Base-by-base conservation (phyloP, 768 basidiomycete genomes). In the Podaxis sp. region DNA sequence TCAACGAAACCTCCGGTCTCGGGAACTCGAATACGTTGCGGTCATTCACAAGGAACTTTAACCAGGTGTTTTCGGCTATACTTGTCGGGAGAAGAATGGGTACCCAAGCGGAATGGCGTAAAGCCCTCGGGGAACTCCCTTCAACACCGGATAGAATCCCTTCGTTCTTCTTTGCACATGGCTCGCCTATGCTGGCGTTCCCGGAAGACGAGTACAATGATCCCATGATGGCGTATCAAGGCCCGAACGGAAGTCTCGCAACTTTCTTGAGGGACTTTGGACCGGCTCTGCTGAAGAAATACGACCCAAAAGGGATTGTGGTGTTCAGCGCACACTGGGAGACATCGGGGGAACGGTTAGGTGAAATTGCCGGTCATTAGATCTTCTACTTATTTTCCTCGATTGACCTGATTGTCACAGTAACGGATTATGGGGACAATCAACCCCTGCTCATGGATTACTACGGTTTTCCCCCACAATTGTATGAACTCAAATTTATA, bases 281-380 rank as follows among this genome's bases (percentile, higher is more conserved):
- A 0, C 84, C 86, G 1, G 77, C 77, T 0, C 70, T 92, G 30
- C 67, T 91, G 46, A 69, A 82, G 61, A 92, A 91, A 72, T 93
- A 93, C 73, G 79, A 84, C 52, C 90, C 90, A 2, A 87, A 85
- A 69, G 90, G 83, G n/a, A 87, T 92, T 57, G 83, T 93, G 4
- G 89, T 92, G 1, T 91, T 92, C 76, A 90, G 87, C 65, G 91
- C 92, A 11, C 92, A 93, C 68, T 93, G 89, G 89, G 91, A 93
- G 70, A 87, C 89, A 1, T 57, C 61, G 11, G 79, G 76, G 2
- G 84, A 86, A 70, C 80, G 84, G 33, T 76, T 87, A 51, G 87
- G 88, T 85, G 65, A 40, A 79, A 66, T 26, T 48, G n/a, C 33
- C 8, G 33, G 33, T 13, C 54, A 40, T 44, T 28, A 15, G 58